Evolutionary conservation across 371 early-diverging fungal species (phyloP), one percentile per base, ranked within the genome.

Genomic region (Rhizopus delemar): DNA sequence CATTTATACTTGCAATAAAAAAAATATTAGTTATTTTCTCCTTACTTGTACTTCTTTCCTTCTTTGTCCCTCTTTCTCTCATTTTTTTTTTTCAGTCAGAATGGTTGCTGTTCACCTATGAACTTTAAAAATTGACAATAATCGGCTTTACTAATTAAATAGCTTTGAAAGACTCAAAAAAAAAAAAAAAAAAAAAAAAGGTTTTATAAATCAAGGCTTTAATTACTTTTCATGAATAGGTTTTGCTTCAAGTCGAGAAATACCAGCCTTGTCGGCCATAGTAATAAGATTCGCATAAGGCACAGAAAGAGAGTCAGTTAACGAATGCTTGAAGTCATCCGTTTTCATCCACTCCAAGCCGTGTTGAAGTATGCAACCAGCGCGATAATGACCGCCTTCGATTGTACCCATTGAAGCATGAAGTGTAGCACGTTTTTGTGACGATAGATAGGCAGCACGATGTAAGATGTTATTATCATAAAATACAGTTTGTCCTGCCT

Each of bases 351-450:
- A 83, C 2, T 68, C 78, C 35, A 83, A 60, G 8, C 80, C 83
- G 55, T 83, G 83, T 48, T 83, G 83, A 59, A 83, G 70, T 29
- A 83, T 79, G 28, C 68, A 71, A n/a, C 66, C 58, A 35, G 81
- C 83, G 41, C 83, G 80, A 56, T 77, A 70, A 51, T 77, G 74
- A 8, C 83, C 81, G 33, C 81, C 81, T 22, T 66, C 71, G 41
- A 77, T 79, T n/a, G 78, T 81, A 33, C 83, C 83, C 74, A 83
- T 79, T 41, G 74, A 79, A 33, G 75, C 83, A 60, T 83, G 83
- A n/a, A 83, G 63, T 8, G 83, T 83, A 22, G 73, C 76, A 33
- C 83, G 74, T 64, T 83, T 79, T 38, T 61, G 61, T 16, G 70
- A 54, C 9, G 59, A 65, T 39, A 65, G 59, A 48, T 83, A 83